Base-by-base conservation (phyloP, 192 early-diverging fungal genomes). In the Entomortierella parvispora region DNA sequence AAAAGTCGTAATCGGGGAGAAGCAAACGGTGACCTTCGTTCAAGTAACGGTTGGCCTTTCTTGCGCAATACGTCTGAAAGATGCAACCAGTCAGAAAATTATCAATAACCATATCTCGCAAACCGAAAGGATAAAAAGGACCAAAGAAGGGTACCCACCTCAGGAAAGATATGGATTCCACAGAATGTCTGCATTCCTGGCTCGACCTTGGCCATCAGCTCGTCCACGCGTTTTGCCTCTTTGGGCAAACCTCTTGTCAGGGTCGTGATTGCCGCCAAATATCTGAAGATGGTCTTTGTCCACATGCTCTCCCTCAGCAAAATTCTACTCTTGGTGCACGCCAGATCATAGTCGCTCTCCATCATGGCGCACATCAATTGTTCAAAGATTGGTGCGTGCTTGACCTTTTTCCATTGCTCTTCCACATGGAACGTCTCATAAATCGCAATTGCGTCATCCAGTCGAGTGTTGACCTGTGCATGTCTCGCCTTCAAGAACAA, bases 201-300 rank as follows among this genome's bases (percentile, higher is more conserved):
- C 14, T 90, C 89, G 11, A 97, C 92, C 29, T 88, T 83, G 23
- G 69, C 58, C 87, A 97, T 90, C 79, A 92, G 69, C 28, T 81
- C 80, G 2, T 67, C 50, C 2, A 93, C 90, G 1, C 84, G 75
- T 14, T 82, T 57, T 10, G 70, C 62, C 5, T 84, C 67, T 33
- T 69, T 50, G 37, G 81, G 71, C 25, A 65, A 55, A 2, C 79
- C 78, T 1, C 75, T 71, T 25, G 72, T 69, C 40, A 81, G 57
- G 32, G 84, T 83, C 48, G 85, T 90, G 23, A 89, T 80, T 0
- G 91, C 93, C 1, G 88, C 84, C 31, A 90, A 62, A 45, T 96
- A 97, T 1, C 83, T 82, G 72, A 93, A 97, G 8, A 92, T 89
- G 18, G 93, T 88, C 70, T 90, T 91, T 62, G 91, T 88, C 95